Evolutionary conservation across 2,329 filamentous ascomycete species (phyloP), one percentile per base, ranked within the genome.

Genomic region (Colletotrichum tofieldiae): DNA sequence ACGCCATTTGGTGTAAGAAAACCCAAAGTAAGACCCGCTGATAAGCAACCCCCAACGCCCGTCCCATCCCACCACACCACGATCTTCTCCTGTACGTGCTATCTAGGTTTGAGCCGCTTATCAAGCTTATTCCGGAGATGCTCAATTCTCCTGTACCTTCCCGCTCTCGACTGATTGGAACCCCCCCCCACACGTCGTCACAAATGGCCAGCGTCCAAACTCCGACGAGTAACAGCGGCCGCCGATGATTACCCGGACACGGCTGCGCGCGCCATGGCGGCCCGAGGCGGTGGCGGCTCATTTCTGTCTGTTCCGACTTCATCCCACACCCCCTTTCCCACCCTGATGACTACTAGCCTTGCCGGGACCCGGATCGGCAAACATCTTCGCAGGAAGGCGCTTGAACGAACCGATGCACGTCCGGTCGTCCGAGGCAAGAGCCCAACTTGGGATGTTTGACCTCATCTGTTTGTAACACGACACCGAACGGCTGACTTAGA

Each of bases 401-500:
- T 29, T 51, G 26, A 45, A 32, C 3, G 6, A 32, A 29, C 14
- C 59, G 26, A 23, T 6, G 29, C 23, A 32, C 9, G n/a, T 67
- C 35, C 37, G 37, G 54, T 41, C 54, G 18, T 39, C 35, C 20
- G n/a, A 39, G n/a, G 20, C 23, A 45, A 37, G 35, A 49, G 39
- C 26, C 26, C 26, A 7, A 2, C 56, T 45, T 32, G 8, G 32
- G 54, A 23, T 26, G 54, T 23, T 23, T 56, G 35, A 23, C 2
- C 54, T 26, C 37, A 41, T 29, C 55, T 58, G 12, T 18, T 41
- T n/a, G 35, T 6, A 23, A 26, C 41, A 3, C n/a, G n/a, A 39
- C 26, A 56, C 35, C 8, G 20, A 41, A 20, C 54, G 14, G 12
- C 20, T 8, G 37, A 23, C 73, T 77, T 81, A 96, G 78, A 96